These are phyloP conservation scores for Penicillium freii DNA, from an alignment of 2,329 filamentous ascomycete genomes.

Conservation along the genomic window DNA sequence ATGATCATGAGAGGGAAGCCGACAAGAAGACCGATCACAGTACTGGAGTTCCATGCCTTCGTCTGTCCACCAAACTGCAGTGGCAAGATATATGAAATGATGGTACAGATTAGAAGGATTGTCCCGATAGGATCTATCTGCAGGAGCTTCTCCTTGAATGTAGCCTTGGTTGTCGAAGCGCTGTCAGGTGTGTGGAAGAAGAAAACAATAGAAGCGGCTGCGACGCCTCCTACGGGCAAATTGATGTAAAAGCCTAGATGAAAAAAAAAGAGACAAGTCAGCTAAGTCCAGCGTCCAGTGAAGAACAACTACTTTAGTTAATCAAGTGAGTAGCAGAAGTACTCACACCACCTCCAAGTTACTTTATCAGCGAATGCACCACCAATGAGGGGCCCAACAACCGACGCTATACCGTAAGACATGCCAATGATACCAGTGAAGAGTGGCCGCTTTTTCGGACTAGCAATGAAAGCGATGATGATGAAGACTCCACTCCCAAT, in stretches of 20 bases:
- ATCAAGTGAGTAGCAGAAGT: background rate
- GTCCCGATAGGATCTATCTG: slow-evolving; percentile 49
- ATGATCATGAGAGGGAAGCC: slow-evolving; percentile 42
- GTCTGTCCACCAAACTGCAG: slow-evolving; percentile 46
- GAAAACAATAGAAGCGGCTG: background rate
- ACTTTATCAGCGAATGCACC: slow-evolving; percentile 20
- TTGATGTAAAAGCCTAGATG: background rate
- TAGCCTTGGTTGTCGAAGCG: background rate
- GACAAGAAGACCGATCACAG: slow-evolving; percentile 49
- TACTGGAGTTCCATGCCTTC: slow-evolving; percentile 37
- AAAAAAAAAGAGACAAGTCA: background rate
- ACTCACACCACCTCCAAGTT: background rate
- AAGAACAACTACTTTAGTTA: background rate
- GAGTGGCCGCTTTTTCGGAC: background rate
- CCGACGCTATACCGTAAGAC: slow-evolving; percentile 50
- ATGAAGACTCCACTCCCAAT: slow-evolving; percentile 30
- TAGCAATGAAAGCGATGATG: slow-evolving; percentile 25
- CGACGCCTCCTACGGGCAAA: background rate
- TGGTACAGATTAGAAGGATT: slow-evolving; percentile 38
- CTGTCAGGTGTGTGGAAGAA: slow-evolving; percentile 15
- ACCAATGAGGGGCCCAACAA: slow-evolving; percentile 50
- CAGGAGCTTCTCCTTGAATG: slow-evolving; percentile 36
- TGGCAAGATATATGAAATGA: slow-evolving; percentile 3
- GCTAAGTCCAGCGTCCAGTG: background rate
- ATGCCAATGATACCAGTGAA: slow-evolving; percentile 49